These are phyloP conservation scores for Lentinus tigrinus DNA, from an alignment of 768 basidiomycete genomes.

Conservation along the genomic window DNA sequence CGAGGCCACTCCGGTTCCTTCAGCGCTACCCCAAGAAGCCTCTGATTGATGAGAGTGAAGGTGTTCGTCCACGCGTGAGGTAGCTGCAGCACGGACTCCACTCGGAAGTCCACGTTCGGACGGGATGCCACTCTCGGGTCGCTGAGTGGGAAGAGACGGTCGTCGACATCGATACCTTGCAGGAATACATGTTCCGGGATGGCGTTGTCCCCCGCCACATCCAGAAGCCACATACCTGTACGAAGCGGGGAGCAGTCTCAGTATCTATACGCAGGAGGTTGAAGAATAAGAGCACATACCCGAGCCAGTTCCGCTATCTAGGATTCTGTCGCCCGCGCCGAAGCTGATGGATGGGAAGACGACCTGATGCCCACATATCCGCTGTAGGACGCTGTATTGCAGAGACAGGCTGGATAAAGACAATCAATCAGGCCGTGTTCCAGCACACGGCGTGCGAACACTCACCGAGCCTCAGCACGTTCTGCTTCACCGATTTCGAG, in stretches of 20 bases:
- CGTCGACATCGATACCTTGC: conserved; percentile 15
- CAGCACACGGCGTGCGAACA: neutral
- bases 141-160: conserved; percentile 13
- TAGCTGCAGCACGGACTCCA: conserved; percentile 27
- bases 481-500: no score
- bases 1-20: conserved; percentile 28
- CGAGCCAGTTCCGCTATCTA: conserved; percentile 9
- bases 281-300: neutral
- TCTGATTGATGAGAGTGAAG: conserved; percentile 34
- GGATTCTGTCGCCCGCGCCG: neutral
- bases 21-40: conserved; percentile 31
- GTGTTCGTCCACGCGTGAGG: conserved; percentile 30
- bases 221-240: conserved; percentile 20
- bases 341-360: conserved; percentile 1
- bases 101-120: conserved; percentile 14
- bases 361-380: neutral
- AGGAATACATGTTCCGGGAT: conserved; percentile 10
- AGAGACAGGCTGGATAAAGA: neutral
- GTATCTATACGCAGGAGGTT: neutral
- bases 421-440: no score
- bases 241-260: neutral
- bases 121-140: neutral
- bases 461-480: no score
- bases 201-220: neutral
- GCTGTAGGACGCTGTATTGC: conserved; percentile 4